phyloP scores from a whole-genome alignment of 2,329 filamentous ascomycete species.

The Botrytis medusae region DNA sequence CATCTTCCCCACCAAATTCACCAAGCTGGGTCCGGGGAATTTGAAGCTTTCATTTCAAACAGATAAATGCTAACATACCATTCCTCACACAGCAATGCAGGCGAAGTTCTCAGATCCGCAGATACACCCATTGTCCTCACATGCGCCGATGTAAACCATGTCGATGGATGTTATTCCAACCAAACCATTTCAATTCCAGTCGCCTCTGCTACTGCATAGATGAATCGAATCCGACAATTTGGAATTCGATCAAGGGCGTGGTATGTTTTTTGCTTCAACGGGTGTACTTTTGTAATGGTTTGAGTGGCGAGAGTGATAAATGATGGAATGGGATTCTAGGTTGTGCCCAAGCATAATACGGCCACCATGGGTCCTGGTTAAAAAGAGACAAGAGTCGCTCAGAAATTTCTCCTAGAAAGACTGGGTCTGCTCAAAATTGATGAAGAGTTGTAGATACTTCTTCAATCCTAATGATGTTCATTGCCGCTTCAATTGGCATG shows the following conservation, averaged over 20 bases:
- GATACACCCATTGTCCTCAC: background rate
- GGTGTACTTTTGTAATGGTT: background rate
- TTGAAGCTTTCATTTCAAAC: background rate
- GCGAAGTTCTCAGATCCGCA: slow-evolving; percentile 5
- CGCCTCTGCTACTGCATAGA: background rate
- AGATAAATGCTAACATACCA: background rate
- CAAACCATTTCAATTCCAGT: slow-evolving; percentile 12
- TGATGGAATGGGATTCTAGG: background rate
- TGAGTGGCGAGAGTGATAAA: background rate
- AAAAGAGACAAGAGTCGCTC: background rate
- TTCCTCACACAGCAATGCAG: background rate
- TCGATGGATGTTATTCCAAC: slow-evolving; percentile 21
- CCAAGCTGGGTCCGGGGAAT: background rate
- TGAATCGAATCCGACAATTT: background rate
- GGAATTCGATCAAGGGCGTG: background rate
- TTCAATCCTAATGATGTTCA: background rate
- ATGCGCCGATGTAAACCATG: slow-evolving; percentile 21
- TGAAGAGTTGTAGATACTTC: background rate
- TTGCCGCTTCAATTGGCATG: background rate
- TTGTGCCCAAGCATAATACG: background rate
- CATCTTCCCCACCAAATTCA: background rate
- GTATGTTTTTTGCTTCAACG: background rate
- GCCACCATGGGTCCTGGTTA: background rate
- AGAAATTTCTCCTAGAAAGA: background rate
- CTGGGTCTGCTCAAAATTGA: background rate